phyloP scores from a whole-genome alignment of 208 protist species.

The Leishmania arabica region DNA sequence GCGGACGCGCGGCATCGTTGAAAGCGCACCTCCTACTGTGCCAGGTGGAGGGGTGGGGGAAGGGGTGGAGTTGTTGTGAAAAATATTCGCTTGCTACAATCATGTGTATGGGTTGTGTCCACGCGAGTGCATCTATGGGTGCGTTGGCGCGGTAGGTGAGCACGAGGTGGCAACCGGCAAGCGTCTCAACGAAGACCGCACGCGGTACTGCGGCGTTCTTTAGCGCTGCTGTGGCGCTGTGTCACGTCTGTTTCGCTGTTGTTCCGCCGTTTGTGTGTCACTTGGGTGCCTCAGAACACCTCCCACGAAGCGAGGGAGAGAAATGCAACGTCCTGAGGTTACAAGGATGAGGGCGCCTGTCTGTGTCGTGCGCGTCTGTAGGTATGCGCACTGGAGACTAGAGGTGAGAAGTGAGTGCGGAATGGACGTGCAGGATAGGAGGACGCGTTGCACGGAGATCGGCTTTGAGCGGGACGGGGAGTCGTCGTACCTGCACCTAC shows the following conservation, averaged over 20 bases:
- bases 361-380: neutral
- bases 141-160: neutral
- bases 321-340: neutral
- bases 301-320: neutral
- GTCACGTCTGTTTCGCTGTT: neutral
- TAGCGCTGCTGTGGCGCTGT: neutral
- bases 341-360: neutral
- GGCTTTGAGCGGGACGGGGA: neutral
- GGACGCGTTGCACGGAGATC: neutral
- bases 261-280: neutral
- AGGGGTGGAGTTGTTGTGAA: neutral
- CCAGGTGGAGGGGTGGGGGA: neutral
- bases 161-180: neutral
- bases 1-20: conserved; percentile 16
- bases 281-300: neutral
- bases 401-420: no score
- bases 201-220: no score
- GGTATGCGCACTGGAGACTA: neutral
- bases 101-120: neutral
- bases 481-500: neutral
- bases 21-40: neutral
- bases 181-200: neutral
- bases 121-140: conserved; percentile 3
- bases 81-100: neutral
- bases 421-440: neutral